Percentiles rank a stretch among this genome's conserved stretches.
Conservation (phyloP, 78 protist species). For the Tieghemostelium lacteum region DNA sequence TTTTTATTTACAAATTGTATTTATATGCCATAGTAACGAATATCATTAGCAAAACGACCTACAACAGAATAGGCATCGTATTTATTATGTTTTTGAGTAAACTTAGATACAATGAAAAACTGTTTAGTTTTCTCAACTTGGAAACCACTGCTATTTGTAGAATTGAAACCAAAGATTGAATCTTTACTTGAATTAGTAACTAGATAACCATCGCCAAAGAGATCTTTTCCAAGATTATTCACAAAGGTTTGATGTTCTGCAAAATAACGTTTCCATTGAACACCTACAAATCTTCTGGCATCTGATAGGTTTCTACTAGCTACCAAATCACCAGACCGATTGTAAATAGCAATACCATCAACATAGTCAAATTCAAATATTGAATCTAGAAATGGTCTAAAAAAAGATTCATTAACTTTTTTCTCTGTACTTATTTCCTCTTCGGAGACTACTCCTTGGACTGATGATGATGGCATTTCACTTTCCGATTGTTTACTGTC, state of each 20-base stretch:
- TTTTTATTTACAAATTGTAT: no score
- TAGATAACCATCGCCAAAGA: not conserved
- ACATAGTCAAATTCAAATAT: no score
- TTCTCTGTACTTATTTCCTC: no score
- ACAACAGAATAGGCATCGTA: not conserved
- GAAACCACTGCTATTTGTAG: not conserved
- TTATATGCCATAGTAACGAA: not conserved
- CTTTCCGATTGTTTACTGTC: no score
- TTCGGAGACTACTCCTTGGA: no score
- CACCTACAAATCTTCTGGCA: not conserved
- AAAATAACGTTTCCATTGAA: not conserved
- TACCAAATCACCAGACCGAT: not conserved
- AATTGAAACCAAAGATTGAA: not conserved
- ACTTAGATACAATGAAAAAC: not conserved
- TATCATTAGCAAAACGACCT: slow-evolving; percentile 2
- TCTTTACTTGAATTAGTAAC: not conserved
- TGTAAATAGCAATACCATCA: not conserved
- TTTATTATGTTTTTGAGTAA: slow-evolving; percentile 11
- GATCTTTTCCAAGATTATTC: not conserved
- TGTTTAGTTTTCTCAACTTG: slow-evolving; percentile 1
- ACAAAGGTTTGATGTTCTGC: not conserved
- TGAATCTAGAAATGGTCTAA: not conserved
- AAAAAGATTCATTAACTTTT: no score
- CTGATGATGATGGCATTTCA: no score
- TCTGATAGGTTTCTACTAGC: not conserved